Evolutionary conservation across 176 grass and related monocot species (phyloP).

Genomic region (Cocos nucifera): DNA sequence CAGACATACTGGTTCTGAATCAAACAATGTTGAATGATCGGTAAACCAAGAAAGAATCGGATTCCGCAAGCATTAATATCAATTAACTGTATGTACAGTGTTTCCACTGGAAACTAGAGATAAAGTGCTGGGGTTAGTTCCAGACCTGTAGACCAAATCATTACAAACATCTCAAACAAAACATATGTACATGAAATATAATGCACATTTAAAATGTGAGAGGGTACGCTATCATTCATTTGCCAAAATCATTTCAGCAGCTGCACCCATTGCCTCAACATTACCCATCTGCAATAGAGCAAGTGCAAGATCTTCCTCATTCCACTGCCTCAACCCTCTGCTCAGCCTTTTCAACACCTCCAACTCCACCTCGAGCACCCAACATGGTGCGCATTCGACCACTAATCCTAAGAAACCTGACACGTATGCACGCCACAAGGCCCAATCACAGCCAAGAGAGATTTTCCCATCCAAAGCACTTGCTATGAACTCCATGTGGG

Average conservation of each 20-base stretch:
- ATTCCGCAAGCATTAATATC: no score
- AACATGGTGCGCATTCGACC: conserved; percentile 69
- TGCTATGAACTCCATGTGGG: conserved; percentile 66
- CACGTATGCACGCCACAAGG: conserved; percentile 70
- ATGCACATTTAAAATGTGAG: neutral
- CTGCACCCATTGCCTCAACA: conserved; percentile 39
- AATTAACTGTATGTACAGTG: no score
- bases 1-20: no score
- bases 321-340: conserved; percentile 57
- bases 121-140: no score
- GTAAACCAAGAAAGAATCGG: no score
- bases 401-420: conserved; percentile 69
- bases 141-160: no score
- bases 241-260: conserved; percentile 67
- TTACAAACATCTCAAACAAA: no score
- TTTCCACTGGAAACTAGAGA: no score
- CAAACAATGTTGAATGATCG: no score
- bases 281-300: conserved; percentile 47
- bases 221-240: conserved; percentile 21
- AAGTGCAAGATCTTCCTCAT: conserved; percentile 59
- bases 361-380: conserved; percentile 70
- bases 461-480: conserved; percentile 80
- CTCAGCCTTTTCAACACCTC: conserved; percentile 51
- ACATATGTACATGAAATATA: no score
- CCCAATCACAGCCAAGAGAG: conserved; percentile 58